Percentiles rank a stretch among this genome's conserved stretches.
These are phyloP conservation scores for Dalbergia oliveri DNA, from an alignment of 306 rosid species.

Conservation along the genomic window DNA sequence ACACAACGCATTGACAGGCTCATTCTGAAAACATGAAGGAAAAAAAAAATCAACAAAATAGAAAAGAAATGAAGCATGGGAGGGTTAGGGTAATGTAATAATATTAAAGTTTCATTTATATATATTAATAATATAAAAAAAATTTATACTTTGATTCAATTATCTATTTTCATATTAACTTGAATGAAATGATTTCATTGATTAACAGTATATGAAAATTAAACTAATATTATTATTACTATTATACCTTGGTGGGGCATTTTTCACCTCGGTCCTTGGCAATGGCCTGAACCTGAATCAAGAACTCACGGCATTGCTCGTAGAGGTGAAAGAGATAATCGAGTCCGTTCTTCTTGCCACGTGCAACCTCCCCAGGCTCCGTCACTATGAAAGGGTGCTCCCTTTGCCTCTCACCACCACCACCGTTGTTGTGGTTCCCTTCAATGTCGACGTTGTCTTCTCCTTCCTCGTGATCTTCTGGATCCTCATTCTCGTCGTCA, in stretches of 20 bases:
- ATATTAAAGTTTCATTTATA: too few species aligned
- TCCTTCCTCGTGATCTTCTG: conserved; percentile 50
- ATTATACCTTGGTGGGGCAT: conserved; percentile 93
- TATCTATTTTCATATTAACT: too few species aligned
- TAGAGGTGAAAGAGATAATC: conserved; percentile 94
- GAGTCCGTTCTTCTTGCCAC: conserved; percentile 97
- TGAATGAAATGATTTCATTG: background rate
- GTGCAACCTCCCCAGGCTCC: conserved; percentile 98
- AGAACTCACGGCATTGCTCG: conserved; percentile 91
- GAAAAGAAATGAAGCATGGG: too few species aligned
- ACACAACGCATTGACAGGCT: too few species aligned
- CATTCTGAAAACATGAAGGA: too few species aligned
- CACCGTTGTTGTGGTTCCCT: conserved; percentile 16
- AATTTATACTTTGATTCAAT: too few species aligned
- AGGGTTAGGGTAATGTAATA: too few species aligned
- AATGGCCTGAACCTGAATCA: conserved; percentile 85
- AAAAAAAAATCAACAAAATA: too few species aligned
- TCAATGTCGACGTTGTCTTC: conserved; percentile 32
- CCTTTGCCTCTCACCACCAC: conserved; percentile 71
- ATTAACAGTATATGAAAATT: too few species aligned
- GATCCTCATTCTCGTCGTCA: conserved; percentile 47
- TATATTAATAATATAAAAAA: too few species aligned
- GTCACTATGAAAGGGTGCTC: conserved; percentile 98
- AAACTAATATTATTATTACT: too few species aligned
- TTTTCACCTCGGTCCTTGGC: conserved; percentile 96